Evolutionary conservation across 176 grass and related monocot genomes (phyloP), one percentile per base, ranked within the genome.

Genomic region (Miscanthus lutarioriparius): DNA sequence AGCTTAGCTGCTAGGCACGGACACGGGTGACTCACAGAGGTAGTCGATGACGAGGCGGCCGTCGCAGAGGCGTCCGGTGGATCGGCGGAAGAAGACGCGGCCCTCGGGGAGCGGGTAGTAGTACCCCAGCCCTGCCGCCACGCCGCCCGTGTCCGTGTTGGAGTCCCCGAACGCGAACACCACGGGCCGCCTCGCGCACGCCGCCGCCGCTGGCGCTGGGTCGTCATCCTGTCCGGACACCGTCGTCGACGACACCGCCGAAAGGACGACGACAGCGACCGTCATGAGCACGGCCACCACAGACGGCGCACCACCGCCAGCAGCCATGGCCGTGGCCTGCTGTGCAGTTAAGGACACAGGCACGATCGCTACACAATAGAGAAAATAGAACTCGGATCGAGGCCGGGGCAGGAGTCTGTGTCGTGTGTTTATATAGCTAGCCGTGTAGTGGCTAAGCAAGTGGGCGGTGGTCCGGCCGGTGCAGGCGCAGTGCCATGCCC

Each of bases 101-200:
- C 95, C 92, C 51, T 87, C 90, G 0, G 88, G 88, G 0, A 89
- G 79, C 39, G 86, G 86, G 27, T 84, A 74, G 61, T 86, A 77
- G 70, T 32, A 68, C 13, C 95, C 92, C 10, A 91, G 22, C 38
- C 70, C 92, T 0, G 92, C 90, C 38, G 89, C 75, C 23, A 73
- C 22, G 45, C 88, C 90, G 4, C 95, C 95, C n/a, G 95, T 97
- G 82, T 97, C 95, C 12, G 95, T 94, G 87, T 97, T 97, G 4
- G 95, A 97, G 86, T 97, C 95, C 0, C 95, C 95, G 54, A 97
- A 97, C 54, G 91, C 91, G 74, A 97, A 92, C 77, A 97, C 76
- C 72, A 94, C 86, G 5, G 92, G 89, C 3, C 26, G 66, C 1
- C 76, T 72, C 64, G 63, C 54, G 78, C 88, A 82, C 66, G 36